Base-by-base conservation (phyloP, 2,329 filamentous ascomycete species). In the Ceratocystis destructans region DNA sequence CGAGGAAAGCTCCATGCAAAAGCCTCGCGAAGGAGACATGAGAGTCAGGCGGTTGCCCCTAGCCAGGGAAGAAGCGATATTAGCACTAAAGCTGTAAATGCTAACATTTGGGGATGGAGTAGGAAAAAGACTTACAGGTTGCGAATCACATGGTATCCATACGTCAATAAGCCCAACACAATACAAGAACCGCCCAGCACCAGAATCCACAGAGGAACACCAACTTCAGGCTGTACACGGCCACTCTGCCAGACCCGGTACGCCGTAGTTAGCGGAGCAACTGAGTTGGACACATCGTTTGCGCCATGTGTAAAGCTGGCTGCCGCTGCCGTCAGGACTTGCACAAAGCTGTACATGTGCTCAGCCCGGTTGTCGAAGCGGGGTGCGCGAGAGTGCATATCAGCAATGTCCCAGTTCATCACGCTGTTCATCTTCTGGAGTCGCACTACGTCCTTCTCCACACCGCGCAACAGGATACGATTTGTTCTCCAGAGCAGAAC, bases 101-200 rank as follows among this genome's bases (percentile, higher is more conserved):
- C 22, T 25, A 28, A 17, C n/a, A 31, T 5, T 5, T 5, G 12
- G 1, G 46, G 20, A 17, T 22, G 6, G 22, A 57, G n/a, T 6
- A 62, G 22, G 61, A 6, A 53, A 31, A 20, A 59, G 0, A 45
- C 64, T 61, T 37, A 66, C 66, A 83, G 76, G 61, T 79, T 79
- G 64, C 79, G 77, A 79, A 84, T 83, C 71, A 86, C 84, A 71
- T 85, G 83, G 73, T 85, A 86, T 6, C 83, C 83, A 70, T 84
- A 86, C 8, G 82, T 83, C 74, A 81, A 77, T 67, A 86, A 76
- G n/a, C 83, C 83, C n/a, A 83, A 71, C 57, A 79, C 79, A 31
- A 83, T 79, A 61, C 75, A 74, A 0, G 75, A 72, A 67, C 79
- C 79, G 17, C 79, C 78, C 37, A 80, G 76, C 62, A 77, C 77